Evolutionary conservation across 257 asterid genomes (phyloP), one percentile per base, ranked within the genome.

Genomic region (Fraxinus excelsior): DNA sequence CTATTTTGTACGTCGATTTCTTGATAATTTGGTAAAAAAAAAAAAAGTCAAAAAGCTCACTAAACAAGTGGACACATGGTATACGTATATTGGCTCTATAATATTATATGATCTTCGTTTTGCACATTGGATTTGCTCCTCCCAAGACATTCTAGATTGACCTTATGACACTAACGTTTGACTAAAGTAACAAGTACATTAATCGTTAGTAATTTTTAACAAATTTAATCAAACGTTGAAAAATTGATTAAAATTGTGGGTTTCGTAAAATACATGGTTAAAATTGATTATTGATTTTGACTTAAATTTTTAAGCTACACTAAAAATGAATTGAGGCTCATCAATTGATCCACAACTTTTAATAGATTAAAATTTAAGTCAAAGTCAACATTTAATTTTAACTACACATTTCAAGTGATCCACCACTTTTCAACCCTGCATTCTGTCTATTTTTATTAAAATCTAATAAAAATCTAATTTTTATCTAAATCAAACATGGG

Each of bases 11-110:
- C 51, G 7, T 53, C 26, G 64, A 53, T 53, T 53, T 62, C 34
- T 62, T 12, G 34, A 5, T 62, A 62, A 62, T 16, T 25, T 26
- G 35, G 23, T 60, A n/a, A n/a, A n/a, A n/a, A n/a, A n/a, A 31
- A 3, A 60, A 21, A 6, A 23, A 9, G 67, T 67, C 72, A n/a
- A 70, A 76, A 44, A 71, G 70, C 69, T 74, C 56, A 75, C 16
- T 58, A 44, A 70, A 68, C 82, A 82, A 80, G 84, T 80, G 8
- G 79, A 76, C 85, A 80, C 87, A 70, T 80, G 87, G 25, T 65
- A 40, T 69, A 62, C n/a, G 73, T 66, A 74, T 77, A 74, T 28
- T 68, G 81, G 74, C 76, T 56, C 76, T 25, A 28, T 73, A 64
- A 74, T 75, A 76, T 82, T 80, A 68, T 78, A 78, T 78, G 76